Percentiles rank a stretch among this genome's conserved stretches.
phyloP scores from a whole-genome alignment of 2,329 filamentous ascomycete genomes.

The Neonectria punicea region DNA sequence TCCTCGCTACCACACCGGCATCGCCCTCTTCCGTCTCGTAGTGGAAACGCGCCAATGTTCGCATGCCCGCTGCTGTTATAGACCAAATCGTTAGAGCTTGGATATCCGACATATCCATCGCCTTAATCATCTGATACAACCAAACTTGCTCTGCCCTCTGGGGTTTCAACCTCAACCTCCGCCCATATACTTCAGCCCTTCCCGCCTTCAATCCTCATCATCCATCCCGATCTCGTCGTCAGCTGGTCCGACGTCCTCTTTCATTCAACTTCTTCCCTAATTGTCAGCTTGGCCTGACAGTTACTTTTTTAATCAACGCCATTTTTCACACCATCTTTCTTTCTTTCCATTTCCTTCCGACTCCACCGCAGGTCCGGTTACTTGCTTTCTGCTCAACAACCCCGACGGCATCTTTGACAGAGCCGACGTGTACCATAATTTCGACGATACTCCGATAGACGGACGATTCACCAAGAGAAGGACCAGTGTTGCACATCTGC shows the following conservation, averaged over 20 bases:
- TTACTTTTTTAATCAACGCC: slow-evolving; percentile 59
- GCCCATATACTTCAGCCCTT: slow-evolving; percentile 15
- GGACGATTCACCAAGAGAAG: slow-evolving; percentile 8
- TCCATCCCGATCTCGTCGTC: slow-evolving; percentile 14
- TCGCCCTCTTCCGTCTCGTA: slow-evolving; percentile 9
- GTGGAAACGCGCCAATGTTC: slow-evolving; percentile 50
- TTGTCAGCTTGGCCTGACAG: slow-evolving; percentile 40
- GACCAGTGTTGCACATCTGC: slow-evolving; percentile 3
- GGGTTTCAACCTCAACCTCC: background rate
- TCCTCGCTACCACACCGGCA: slow-evolving; percentile 3
- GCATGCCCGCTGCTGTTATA: slow-evolving; percentile 55
- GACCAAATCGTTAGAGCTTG: slow-evolving; percentile 34
- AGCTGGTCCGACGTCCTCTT: slow-evolving; percentile 25
- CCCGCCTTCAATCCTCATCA: background rate
- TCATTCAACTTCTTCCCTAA: slow-evolving; percentile 28
- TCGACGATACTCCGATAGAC: slow-evolving; percentile 1
- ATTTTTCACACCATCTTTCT: slow-evolving; percentile 2
- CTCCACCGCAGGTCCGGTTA: slow-evolving; percentile 64
- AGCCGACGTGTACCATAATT: slow-evolving; percentile 32
- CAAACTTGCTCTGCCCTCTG: background rate
- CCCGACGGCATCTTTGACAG: slow-evolving; percentile 44
- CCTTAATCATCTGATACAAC: background rate
- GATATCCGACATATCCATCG: slow-evolving; percentile 50
- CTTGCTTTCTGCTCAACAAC: slow-evolving; percentile 51
- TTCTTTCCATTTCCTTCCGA: slow-evolving; percentile 21